Conservation (phyloP, 1,284 basidiomycete genomes). For the Quambalaria eucalypti region DNA sequence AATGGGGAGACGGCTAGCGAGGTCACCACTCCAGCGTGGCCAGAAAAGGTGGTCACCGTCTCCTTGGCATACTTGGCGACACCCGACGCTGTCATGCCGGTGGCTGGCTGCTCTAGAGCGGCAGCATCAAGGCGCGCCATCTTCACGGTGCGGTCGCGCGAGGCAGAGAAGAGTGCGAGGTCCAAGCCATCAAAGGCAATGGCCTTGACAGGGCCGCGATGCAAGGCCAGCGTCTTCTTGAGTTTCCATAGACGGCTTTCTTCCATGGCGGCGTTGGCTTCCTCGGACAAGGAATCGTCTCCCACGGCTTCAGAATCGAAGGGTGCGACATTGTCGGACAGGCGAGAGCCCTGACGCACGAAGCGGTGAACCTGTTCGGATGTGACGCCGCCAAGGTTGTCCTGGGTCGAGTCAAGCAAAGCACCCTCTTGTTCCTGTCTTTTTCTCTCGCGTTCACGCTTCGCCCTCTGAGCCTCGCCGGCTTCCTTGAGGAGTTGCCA, state of each 20-base stretch:
- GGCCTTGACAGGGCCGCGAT: slow-evolving; percentile 83
- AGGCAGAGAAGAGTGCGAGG: slow-evolving; percentile 74
- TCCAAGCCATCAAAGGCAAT: slow-evolving; percentile 74
- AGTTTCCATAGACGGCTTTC: slow-evolving; percentile 32
- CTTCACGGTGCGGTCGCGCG: slow-evolving; percentile 91
- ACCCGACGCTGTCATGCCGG: neutral
- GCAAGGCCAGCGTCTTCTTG: slow-evolving; percentile 54
- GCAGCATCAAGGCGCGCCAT: slow-evolving; percentile 65
- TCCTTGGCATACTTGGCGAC: slow-evolving; percentile 7
- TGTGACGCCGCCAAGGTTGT: slow-evolving; percentile 22
- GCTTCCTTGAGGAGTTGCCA: slow-evolving; percentile 36
- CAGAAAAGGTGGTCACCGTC: slow-evolving; percentile 72
- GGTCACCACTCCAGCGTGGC: slow-evolving; percentile 86
- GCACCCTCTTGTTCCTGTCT: slow-evolving; percentile 11
- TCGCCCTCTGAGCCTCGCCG: slow-evolving; percentile 22
- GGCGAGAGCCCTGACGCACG: slow-evolving; percentile 15
- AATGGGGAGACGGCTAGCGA: slow-evolving; percentile 71
- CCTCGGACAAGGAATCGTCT: slow-evolving; percentile 15
- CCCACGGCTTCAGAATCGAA: slow-evolving; percentile 15
- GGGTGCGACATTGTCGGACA: slow-evolving; percentile 28
- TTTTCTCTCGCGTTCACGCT: slow-evolving; percentile 14
- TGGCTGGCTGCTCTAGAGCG: slow-evolving; percentile 17
- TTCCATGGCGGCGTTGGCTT: slow-evolving; percentile 5
- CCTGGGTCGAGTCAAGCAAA: slow-evolving; percentile 15
- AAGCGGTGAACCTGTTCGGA: slow-evolving; percentile 31